Conservation (phyloP, 176 grass and related monocot species). For the Juncus effusus region DNA sequence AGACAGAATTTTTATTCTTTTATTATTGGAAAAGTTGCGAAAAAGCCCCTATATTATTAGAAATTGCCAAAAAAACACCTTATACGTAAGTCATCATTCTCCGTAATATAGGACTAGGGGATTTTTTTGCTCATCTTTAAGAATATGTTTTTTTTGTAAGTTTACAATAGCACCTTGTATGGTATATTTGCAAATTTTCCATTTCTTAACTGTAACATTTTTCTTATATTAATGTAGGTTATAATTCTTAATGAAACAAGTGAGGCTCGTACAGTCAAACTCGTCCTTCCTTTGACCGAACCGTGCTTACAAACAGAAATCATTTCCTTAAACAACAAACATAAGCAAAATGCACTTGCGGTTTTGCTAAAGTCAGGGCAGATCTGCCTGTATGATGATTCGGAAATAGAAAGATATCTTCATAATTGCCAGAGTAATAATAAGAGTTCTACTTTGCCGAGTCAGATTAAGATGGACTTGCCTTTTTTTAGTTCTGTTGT, state of each 20-base stretch:
- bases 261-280: constrained; percentile 74
- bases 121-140: too few relatives aligned
- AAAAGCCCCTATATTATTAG: too few relatives aligned
- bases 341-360: constrained; percentile 55
- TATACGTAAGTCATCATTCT: too few relatives aligned
- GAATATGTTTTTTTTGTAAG: too few relatives aligned
- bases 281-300: constrained; percentile 75
- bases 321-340: constrained; percentile 61
- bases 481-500: constrained; percentile 68
- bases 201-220: constrained; percentile 30
- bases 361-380: constrained; percentile 82
- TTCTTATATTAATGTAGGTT: constrained; percentile 48
- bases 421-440: constrained; percentile 62
- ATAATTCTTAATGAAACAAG: constrained; percentile 73
- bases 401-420: constrained; percentile 70
- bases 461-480: constrained; percentile 49
- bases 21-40: too few relatives aligned
- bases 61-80: too few relatives aligned
- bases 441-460: constrained; percentile 65
- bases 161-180: neutral
- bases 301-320: constrained; percentile 68
- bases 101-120: too few relatives aligned
- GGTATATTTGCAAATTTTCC: constrained; percentile 26
- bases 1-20: too few relatives aligned
- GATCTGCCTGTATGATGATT: constrained; percentile 82